Conservation (phyloP, 1,284 basidiomycete species). For the Phellopilus nigrolimitatus region DNA sequence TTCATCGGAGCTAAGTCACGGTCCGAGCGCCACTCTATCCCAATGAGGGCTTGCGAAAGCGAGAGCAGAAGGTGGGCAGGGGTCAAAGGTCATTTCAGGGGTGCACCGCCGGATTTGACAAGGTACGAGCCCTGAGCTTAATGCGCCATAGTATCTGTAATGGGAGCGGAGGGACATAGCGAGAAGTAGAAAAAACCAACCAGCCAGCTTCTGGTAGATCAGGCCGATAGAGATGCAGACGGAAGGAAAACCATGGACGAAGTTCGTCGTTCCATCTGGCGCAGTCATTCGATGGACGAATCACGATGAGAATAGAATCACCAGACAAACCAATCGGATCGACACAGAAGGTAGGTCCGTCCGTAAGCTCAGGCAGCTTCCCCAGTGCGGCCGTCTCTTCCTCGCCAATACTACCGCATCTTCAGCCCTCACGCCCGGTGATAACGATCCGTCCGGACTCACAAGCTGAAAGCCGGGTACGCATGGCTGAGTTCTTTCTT, state of each 20-base stretch:
- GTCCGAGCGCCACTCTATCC: conserved; percentile 91
- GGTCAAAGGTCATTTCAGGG: conserved; percentile 70
- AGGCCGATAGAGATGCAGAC: conserved; percentile 90
- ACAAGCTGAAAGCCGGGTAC: conserved; percentile 85
- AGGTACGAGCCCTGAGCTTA: conserved; percentile 81
- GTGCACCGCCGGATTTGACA: conserved; percentile 44
- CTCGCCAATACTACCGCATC: conserved; percentile 76
- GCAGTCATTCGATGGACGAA: not conserved
- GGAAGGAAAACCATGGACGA: conserved; percentile 88
- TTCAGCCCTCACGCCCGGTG: conserved; percentile 4
- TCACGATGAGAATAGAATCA: not conserved
- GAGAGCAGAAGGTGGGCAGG: conserved; percentile 65
- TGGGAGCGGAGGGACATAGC: not conserved
- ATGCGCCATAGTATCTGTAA: conserved; percentile 75
- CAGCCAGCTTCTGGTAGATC: conserved; percentile 72
- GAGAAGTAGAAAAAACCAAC: conserved; percentile 33
- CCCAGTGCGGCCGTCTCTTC: conserved; percentile 79
- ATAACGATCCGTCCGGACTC: conserved; percentile 30
- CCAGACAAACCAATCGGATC: conserved; percentile 68
- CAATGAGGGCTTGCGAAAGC: conserved; percentile 80
- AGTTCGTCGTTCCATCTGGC: conserved; percentile 89
- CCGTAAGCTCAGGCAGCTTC: conserved; percentile 64
- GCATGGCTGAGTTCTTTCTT: conserved; percentile 58
- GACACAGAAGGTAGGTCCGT: conserved; percentile 90
- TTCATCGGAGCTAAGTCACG: conserved; percentile 54